These are phyloP conservation scores for Cystobasidiaceae sp. DNA, from an alignment of 1,284 basidiomycete genomes.

Conservation along the genomic window DNA sequence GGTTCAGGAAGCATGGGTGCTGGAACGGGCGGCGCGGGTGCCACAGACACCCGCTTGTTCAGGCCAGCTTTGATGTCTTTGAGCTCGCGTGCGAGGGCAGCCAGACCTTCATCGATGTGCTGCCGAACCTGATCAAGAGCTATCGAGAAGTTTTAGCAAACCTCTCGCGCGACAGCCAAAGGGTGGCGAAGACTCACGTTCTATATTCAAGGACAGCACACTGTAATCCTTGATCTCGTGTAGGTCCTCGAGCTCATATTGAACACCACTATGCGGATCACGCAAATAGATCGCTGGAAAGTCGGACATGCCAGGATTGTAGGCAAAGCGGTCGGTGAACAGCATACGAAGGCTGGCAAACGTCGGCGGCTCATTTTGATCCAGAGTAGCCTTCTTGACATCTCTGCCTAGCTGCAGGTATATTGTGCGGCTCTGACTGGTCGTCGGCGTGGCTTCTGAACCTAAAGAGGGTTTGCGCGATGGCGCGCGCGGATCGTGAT, in stretches of 20 bases:
- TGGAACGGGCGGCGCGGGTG: conserved; percentile 45
- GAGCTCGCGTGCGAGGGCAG: conserved; percentile 77
- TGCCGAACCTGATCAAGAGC: conserved; percentile 98
- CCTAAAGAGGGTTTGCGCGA: conserved; percentile 5
- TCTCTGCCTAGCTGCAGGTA: conserved; percentile 89
- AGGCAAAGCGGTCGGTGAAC: conserved; percentile 93
- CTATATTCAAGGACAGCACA: conserved; percentile 86
- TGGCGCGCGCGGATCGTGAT: background rate
- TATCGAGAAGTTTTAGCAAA: conserved; percentile 46
- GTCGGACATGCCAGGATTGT: conserved; percentile 80
- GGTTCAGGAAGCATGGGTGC: conserved; percentile 14
- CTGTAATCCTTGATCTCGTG: conserved; percentile 86
- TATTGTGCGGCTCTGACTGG: conserved; percentile 55
- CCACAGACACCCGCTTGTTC: conserved; percentile 51
- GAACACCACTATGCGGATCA: conserved; percentile 81
- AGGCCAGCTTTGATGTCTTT: conserved; percentile 77
- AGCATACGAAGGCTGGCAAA: conserved; percentile 71
- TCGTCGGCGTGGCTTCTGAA: conserved; percentile 44
- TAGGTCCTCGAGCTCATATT: conserved; percentile 92
- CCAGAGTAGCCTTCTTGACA: conserved; percentile 78
- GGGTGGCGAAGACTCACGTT: conserved; percentile 61
- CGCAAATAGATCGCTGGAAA: conserved; percentile 95
- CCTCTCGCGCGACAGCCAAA: background rate
- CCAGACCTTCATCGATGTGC: conserved; percentile 88
- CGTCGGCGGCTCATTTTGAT: conserved; percentile 57